Evolutionary conservation across 139 green algal genomes (phyloP), one percentile per base, ranked within the genome.

Genomic region (Chlorella sp.): DNA sequence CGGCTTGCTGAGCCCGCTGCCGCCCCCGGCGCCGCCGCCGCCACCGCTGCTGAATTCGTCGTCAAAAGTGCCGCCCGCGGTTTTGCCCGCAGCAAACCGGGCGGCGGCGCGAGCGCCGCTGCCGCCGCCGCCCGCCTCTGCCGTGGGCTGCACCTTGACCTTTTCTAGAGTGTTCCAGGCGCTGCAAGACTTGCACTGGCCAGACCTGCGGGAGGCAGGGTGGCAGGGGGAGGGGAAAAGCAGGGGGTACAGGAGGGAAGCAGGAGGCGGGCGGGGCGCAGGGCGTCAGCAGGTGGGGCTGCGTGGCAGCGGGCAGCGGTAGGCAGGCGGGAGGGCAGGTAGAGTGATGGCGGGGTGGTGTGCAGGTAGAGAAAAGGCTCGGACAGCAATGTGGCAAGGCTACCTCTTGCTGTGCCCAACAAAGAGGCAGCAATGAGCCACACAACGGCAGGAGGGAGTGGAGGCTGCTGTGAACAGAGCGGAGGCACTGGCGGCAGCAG

Each of bases 121-220:
- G 37, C 93, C 91, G 71, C 91, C 89, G 42, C 91, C 88, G 78
- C 83, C 88, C 3, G 68, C 24, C 24, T 86, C 64, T 14, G 48
- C 34, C 57, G 89, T 85, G 30, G 92, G 85, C 40, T 80, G 42
- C 82, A 93, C 48, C 40, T 37, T 81, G 0, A 91, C 80, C 39
- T 88, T 84, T 32, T 93, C 81, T 34, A 95, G 64, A 22, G 92
- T 94, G 84, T 95, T 93, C 93, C 92, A 96, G 22, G 57, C 85
- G 75, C 92, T 84, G 86, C 96, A 98, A 36, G 69, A 61, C 32
- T 87, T 91, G 90, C 96, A 98, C 64, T 94, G 90, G 5, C 96
- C 96, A 26, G 86, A 39, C 84, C 84, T 88, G 66, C 26, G 26
- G 21, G 1, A 34, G 24, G 3, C 21, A 32, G 64, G 64, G 16